Percentiles rank a stretch among this genome's conserved stretches.
phyloP scores from a whole-genome alignment of 306 rosid genomes.

The Castanea mollissima region DNA sequence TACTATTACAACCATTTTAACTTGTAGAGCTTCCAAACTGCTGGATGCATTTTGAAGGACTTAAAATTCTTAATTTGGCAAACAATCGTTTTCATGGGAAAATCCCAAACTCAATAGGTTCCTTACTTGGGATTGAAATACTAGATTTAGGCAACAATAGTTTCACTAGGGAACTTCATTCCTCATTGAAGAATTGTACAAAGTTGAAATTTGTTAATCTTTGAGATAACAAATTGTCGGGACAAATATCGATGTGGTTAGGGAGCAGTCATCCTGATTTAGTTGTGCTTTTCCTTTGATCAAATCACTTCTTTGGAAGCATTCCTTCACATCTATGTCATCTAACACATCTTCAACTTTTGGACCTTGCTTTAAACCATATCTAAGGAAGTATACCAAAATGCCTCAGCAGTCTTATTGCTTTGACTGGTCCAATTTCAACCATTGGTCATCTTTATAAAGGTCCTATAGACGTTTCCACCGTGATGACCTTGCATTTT shows the following conservation, averaged over 20 bases:
- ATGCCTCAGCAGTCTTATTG: not conserved
- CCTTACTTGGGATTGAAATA: no score
- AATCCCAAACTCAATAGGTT: no score
- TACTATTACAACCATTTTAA: no score
- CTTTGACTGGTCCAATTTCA: not conserved
- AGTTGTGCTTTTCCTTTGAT: not conserved
- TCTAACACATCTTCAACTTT: not conserved
- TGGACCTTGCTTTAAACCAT: constrained; percentile 13
- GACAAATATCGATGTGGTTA: not conserved
- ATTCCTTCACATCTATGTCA: not conserved
- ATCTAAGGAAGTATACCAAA: not conserved
- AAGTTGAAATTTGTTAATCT: not conserved
- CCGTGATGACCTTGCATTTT: not conserved
- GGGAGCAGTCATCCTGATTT: not conserved
- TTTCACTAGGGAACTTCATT: constrained; percentile 1
- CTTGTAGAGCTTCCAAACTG: not conserved
- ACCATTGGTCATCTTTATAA: not conserved
- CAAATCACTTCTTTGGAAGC: constrained; percentile 10
- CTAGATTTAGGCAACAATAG: no score
- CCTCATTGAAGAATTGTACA: not conserved
- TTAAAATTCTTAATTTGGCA: no score
- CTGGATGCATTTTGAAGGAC: no score
- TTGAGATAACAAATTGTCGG: not conserved
- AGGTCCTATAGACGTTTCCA: no score
- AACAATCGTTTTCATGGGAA: no score